Conservation (phyloP, 306 rosid species). For the Gastrolobium villosum region DNA sequence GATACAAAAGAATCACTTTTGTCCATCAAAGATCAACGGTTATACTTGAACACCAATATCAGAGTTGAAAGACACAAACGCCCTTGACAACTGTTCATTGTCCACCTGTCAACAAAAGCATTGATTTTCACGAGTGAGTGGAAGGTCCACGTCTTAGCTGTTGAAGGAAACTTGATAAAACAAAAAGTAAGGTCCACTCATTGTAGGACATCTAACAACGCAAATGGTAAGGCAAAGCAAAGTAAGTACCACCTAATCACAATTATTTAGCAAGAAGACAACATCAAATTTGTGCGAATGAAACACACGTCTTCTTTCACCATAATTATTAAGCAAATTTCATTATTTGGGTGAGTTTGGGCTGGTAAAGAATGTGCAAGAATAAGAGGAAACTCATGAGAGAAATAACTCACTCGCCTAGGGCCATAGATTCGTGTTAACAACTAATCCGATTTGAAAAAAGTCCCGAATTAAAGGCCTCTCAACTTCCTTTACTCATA, state of each 20-base stretch:
- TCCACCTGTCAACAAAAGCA: constrained; percentile 52
- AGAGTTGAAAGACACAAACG: constrained; percentile 17
- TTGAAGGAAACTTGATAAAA: background rate
- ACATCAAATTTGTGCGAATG: background rate
- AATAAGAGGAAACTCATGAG: background rate
- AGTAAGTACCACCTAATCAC: background rate
- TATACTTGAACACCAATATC: constrained; percentile 6
- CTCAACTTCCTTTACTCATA: too few species aligned
- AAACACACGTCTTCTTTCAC: constrained; percentile 1
- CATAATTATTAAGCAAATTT: too few species aligned
- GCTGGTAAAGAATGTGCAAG: background rate
- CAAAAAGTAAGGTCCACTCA: background rate
- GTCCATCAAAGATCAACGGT: constrained; percentile 43
- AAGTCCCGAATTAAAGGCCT: too few species aligned
- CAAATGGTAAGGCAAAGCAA: background rate
- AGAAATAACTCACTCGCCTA: too few species aligned
- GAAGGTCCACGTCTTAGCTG: background rate
- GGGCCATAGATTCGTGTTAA: too few species aligned
- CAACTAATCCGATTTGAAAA: too few species aligned
- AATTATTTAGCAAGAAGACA: constrained; percentile 9
- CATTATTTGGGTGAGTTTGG: background rate
- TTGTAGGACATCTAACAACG: background rate
- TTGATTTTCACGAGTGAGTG: background rate
- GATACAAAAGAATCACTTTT: background rate
- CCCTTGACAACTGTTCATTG: constrained; percentile 18